Base-by-base conservation (phyloP, 768 basidiomycete species). In the Amanita rimosa region DNA sequence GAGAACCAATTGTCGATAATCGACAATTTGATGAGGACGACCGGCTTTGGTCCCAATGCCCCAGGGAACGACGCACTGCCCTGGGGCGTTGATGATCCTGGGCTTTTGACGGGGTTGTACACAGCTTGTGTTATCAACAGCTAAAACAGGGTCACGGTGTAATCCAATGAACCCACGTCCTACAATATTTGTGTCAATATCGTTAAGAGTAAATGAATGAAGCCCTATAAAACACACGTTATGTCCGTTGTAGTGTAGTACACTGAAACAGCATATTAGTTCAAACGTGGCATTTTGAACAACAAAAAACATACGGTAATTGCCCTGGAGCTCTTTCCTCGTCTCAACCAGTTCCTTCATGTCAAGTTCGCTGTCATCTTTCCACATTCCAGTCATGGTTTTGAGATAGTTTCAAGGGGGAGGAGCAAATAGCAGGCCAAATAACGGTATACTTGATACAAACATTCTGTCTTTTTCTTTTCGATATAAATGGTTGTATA, bases 211-310 rank as follows among this genome's bases (percentile, higher is more conserved):
- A n/a, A 6, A 26, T 6, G 6, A 6, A 26, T 26, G 26, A 26
- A 26, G 26, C n/a, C 26, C 6, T 26, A 44, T 16, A 13, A 53
- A 14, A 51, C 72, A n/a, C 54, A 84, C 83, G 62, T 85, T 87
- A 53, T 87, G 78, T 45, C 85, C 86, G 50, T 88, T 90, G 63
- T 81, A n/a, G n/a, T 90, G 63, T 81, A 85, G 58, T 88, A 88
- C 50, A 88, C 86, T 89, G 46, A n/a, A 14, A 24, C 7, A 4
- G 36, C 16, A 13, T 17, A 39, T 39, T 11, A 13, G 9, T 46
- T 13, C 36, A 36, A 19, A 7, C 29, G 17, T 8, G 19, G 9
- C 13, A 35, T n/a, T n/a, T n/a, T n/a, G 2, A 33, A n/a, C n/a
- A n/a, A n/a, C n/a, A 16, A 36, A 21, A 36, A 14, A 46, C 34